Percentiles rank a stretch among this genome's conserved stretches.
These are phyloP conservation scores for Rosa hybrid DNA, from an alignment of 331 rosid species.

Conservation along the genomic window DNA sequence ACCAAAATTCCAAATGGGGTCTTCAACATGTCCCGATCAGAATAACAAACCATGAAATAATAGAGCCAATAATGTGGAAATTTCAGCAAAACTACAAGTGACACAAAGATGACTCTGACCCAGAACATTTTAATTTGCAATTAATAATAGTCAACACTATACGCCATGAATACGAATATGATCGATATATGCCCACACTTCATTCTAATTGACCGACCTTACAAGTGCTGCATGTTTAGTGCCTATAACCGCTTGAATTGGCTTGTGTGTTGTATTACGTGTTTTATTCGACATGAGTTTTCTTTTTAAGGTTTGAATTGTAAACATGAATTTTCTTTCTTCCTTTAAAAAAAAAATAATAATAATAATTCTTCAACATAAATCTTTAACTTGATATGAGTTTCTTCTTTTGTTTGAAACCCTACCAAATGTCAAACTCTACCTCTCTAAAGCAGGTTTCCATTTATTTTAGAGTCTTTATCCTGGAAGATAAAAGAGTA, in stretches of 20 bases:
- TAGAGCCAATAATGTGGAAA: slow-evolving; percentile 1
- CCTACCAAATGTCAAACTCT: background rate
- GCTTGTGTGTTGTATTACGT: background rate
- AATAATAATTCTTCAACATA: background rate
- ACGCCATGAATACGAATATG: background rate
- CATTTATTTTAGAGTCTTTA: background rate
- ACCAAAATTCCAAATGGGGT: background rate
- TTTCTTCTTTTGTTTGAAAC: background rate
- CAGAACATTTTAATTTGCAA: background rate
- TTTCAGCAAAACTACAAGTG: background rate
- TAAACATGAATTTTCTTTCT: no score
- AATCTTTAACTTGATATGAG: background rate
- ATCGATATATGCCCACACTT: no score
- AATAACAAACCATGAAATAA: background rate
- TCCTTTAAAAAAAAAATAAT: no score
- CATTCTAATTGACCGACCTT: background rate
- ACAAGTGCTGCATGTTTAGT: background rate
- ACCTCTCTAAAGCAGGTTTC: background rate
- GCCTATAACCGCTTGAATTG: background rate
- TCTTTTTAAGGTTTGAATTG: no score
- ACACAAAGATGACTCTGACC: slow-evolving; percentile 7
- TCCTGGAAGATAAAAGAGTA: background rate
- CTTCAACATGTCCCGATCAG: background rate
- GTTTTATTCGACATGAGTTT: background rate
- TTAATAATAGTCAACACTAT: background rate